These are phyloP conservation scores for Penicillium nucicola DNA, from an alignment of 495 filamentous ascomycete genomes.

Conservation along the genomic window DNA sequence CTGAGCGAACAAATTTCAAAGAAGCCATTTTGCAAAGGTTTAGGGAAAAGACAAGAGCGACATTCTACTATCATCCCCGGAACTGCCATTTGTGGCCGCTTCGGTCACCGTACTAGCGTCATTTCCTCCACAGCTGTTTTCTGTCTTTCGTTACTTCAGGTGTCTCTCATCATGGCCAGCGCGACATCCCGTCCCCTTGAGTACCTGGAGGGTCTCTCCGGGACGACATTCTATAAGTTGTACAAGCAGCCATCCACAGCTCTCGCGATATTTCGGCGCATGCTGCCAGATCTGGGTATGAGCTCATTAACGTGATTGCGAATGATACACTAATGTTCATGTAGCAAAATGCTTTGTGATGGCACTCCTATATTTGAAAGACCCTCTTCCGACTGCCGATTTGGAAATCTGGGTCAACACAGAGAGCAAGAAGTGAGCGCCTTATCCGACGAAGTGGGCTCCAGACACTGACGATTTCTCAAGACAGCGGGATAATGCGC, in stretches of 20 bases:
- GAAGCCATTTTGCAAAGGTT: conserved; percentile 45
- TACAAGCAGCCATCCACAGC: conserved; percentile 96
- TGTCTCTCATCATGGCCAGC: conserved; percentile 57
- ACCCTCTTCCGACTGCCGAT: conserved; percentile 68
- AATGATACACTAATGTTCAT: conserved; percentile 20
- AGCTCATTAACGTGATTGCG: conserved; percentile 10
- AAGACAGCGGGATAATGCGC: conserved; percentile 76
- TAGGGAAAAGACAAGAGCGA: neutral
- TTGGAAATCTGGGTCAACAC: conserved; percentile 81
- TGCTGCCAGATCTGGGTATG: conserved; percentile 86
- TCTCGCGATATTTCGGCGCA: conserved; percentile 93
- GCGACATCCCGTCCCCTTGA: conserved; percentile 67
- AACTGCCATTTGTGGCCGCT: conserved; percentile 35
- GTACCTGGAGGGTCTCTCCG: conserved; percentile 86
- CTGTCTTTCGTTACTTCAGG: conserved; percentile 25
- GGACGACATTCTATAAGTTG: conserved; percentile 79
- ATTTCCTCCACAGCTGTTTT: conserved; percentile 13
- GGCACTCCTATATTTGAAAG: conserved; percentile 82
- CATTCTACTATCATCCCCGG: conserved; percentile 17
- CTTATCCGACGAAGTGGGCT: neutral
- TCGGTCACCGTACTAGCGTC: conserved; percentile 25
- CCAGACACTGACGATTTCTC: conserved; percentile 1
- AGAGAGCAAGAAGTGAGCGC: conserved; percentile 60
- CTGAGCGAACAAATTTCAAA: conserved; percentile 61
- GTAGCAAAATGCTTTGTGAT: conserved; percentile 93